Conservation (phyloP, 2,329 filamentous ascomycete species). For the Triangularia verruculosa region DNA sequence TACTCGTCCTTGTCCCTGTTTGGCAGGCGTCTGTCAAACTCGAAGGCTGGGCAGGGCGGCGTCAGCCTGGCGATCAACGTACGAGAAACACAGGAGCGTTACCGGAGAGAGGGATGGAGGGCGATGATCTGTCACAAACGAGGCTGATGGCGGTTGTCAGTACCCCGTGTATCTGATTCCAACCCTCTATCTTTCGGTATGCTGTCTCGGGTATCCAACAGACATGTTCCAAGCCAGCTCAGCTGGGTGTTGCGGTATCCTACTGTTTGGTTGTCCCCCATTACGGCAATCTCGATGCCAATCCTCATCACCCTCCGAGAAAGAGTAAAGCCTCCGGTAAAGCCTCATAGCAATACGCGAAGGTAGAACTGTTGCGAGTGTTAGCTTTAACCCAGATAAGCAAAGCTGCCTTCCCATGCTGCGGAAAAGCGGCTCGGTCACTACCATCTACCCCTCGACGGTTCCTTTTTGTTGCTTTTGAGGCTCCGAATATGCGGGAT, state of each 20-base stretch:
- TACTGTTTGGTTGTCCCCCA: neutral
- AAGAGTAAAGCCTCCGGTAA: neutral
- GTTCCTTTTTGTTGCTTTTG: neutral
- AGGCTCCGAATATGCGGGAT: neutral
- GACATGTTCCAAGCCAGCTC: conserved; percentile 6
- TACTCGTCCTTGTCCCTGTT: neutral
- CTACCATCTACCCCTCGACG: neutral
- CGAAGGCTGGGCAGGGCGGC: neutral
- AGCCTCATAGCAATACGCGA: neutral
- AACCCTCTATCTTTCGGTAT: neutral
- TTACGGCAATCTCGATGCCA: conserved; percentile 2
- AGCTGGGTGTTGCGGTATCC: neutral
- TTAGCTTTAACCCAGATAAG: neutral
- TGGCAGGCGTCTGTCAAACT: neutral
- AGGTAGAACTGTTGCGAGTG: neutral
- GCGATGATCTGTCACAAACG: neutral
- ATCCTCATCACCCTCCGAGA: neutral
- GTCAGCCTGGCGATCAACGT: neutral
- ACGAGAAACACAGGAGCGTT: neutral
- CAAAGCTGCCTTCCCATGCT: neutral
- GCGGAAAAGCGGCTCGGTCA: neutral
- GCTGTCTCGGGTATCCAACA: conserved; percentile 3
- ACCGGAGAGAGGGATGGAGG: neutral
- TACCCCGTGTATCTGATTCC: neutral
- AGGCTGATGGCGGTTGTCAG: neutral